phyloP scores from a whole-genome alignment of 495 filamentous ascomycete genomes.

The Xylaria curta region DNA sequence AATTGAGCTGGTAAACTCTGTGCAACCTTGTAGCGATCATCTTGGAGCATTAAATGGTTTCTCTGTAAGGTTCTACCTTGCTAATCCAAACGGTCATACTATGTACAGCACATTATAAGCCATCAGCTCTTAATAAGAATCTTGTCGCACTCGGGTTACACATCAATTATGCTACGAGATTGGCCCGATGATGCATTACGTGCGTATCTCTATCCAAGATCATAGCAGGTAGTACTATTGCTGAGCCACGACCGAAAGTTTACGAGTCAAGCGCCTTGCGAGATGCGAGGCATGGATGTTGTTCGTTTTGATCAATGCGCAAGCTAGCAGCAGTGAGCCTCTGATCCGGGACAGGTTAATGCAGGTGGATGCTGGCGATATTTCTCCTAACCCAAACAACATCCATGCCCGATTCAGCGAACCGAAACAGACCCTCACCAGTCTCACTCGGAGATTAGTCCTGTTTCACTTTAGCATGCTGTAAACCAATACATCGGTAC shows the following conservation, averaged over 20 bases:
- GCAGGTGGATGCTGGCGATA: not conserved
- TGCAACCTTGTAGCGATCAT: not conserved
- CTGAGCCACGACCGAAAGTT: not conserved
- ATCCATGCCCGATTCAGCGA: not conserved
- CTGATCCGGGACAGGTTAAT: not conserved
- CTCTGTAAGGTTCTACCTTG: not conserved
- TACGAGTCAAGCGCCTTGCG: constrained; percentile 1
- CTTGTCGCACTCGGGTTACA: constrained; percentile 3
- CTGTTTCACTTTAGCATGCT: constrained; percentile 18
- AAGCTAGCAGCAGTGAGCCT: not conserved
- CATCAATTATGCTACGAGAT: not conserved
- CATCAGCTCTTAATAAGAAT: not conserved
- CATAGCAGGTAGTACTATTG: not conserved
- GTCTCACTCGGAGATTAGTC: constrained; percentile 27
- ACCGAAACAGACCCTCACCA: constrained; percentile 16
- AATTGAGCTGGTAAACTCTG: not conserved
- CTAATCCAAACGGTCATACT: not conserved
- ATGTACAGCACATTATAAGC: constrained; percentile 8
- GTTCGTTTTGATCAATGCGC: not conserved
- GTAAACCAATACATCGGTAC: not conserved
- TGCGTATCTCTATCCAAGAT: not conserved
- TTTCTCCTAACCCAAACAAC: not conserved
- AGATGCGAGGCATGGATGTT: constrained; percentile 6
- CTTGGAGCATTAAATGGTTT: not conserved
- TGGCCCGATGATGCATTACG: not conserved